Base-by-base conservation (phyloP, 768 basidiomycete genomes). In the Floccularia luteovirens region DNA sequence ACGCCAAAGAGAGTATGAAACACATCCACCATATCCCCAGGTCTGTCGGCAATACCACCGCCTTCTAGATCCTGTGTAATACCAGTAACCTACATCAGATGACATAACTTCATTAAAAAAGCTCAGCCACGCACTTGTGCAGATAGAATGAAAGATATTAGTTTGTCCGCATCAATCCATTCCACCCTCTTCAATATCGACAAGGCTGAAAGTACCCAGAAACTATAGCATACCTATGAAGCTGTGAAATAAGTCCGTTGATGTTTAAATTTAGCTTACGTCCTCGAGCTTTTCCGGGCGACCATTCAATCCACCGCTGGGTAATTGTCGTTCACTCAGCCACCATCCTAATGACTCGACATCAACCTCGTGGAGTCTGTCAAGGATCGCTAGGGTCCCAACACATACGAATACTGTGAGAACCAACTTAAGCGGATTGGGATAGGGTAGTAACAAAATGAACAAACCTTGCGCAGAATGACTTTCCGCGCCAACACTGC, bases 271-370 rank as follows among this genome's bases (percentile, higher is more conserved):
- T 21, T 19, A 8, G 8, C 81, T 50, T 49, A 94, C 96, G 55
- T 98, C 94, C 62, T 92, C 90, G 24, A 98, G 67, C 62, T 99
- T 99, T 57, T 99, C 90, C 7, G 96, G 96, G n/a, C 96, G 72
- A 0, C 94, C 96, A 49, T 98, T 98, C 43, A 99, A 64, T 0
- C 96, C 96, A 5, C 96, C 96, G 50, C 76, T 90, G 0, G 92
- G 85, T 10, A 96, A 68, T 56, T 99, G 96, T 5, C 96, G 71
- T 54, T 98, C 96, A 4, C 87, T 75, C 2, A 99, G 63, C 96
- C 96, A 98, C 84, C 90, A 93, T 2, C 70, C 84, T 1, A 97
- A 63, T 21, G 78, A 86, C n/a, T 87, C 74, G 2, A 66, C 55
- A 52, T 97, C 90, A 3, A 94, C 72, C 22, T 72, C 70, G 49